Evolutionary conservation across 1,139 yeast genomes (phyloP), one percentile per base, ranked within the genome.

Genomic region (Lodderomyces beijingensis): DNA sequence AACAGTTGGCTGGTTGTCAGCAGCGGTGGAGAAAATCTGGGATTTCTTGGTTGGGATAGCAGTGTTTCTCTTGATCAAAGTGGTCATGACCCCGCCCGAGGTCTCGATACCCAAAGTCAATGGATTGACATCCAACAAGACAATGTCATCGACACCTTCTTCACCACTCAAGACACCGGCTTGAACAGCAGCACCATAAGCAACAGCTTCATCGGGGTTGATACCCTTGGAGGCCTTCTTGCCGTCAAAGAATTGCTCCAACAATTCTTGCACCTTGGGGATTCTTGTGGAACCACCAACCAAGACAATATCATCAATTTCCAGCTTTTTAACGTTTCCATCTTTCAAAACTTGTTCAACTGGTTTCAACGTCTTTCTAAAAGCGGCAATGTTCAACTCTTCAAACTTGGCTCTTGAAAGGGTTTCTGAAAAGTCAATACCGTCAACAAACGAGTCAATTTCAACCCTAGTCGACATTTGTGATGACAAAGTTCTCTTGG

Each of bases 281-380:
- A 88, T 88, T 79, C 96, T 87, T 41, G 96, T 88, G 31, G 96
- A 88, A 67, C 96, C 96, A 73, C 96, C 96, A 51, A 88, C 96
- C 39, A 88, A 74, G 29, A 88, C 96, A 59, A 88, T 85, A 57
- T 88, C 96, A 59, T 88, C 93, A 47, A 88, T 75, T 47, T 84
- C 93, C 35, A 78, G 67, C 70, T 83, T 83, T 65, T 79, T 77
- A 46, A 86, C 78, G 57, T 86, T 87, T 45, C 95, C 79, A 62
- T 88, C 96, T 60, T 81, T 81, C 56, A 88, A 74, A 40, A 88
- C 96, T 66, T 83, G 87, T 66, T 86, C 93, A 46, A 88, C 96
- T 36, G 96, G 96, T 63, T 83, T 84, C 62, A 88, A 72, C 44
- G 96, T 87, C 70, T 79, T 84, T 69, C 81, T 84, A 76, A 88